Evolutionary conservation across 176 grass and related monocot genomes (phyloP).

Genomic region (Eragrostis curvula): DNA sequence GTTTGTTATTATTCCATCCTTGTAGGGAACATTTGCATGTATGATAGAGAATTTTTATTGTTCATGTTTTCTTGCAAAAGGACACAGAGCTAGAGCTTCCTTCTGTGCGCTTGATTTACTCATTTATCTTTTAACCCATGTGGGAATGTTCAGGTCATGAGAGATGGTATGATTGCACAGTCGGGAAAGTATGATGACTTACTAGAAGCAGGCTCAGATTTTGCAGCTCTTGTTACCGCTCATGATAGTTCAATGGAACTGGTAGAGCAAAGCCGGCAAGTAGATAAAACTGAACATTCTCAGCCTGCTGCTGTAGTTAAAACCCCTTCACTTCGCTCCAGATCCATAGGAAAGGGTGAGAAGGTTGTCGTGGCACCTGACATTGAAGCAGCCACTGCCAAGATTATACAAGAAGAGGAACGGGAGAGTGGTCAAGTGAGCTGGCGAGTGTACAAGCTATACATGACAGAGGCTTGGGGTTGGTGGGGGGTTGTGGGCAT

Average conservation of each 20-base stretch:
- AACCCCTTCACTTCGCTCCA: slow-evolving; percentile 50
- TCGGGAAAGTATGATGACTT: slow-evolving; percentile 86
- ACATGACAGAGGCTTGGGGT: slow-evolving; percentile 90
- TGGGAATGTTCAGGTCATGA: slow-evolving; percentile 67
- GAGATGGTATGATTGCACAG: slow-evolving; percentile 72
- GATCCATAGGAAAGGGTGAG: slow-evolving; percentile 63
- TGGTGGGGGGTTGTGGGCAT: slow-evolving; percentile 73
- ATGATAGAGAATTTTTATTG: slow-evolving; percentile 11
- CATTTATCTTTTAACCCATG: slow-evolving; percentile 10
- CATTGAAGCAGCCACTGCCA: slow-evolving; percentile 69
- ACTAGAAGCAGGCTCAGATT: slow-evolving; percentile 59
- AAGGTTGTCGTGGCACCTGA: slow-evolving; percentile 54
- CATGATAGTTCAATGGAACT: slow-evolving; percentile 98
- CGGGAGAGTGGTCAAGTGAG: slow-evolving; percentile 89
- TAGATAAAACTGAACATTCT: slow-evolving; percentile 36
- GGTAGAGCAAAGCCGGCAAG: slow-evolving; percentile 64
- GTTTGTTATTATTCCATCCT: not conserved
- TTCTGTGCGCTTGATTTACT: not conserved
- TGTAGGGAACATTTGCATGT: not conserved
- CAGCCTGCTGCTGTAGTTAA: slow-evolving; percentile 30
- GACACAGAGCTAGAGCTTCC: not conserved
- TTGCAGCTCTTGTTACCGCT: slow-evolving; percentile 79
- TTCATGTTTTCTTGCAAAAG: slow-evolving; percentile 13
- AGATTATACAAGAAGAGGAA: slow-evolving; percentile 92
- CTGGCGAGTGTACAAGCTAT: slow-evolving; percentile 73